phyloP scores from a whole-genome alignment of 768 basidiomycete genomes.

The Xerocomus potaroensis region DNA sequence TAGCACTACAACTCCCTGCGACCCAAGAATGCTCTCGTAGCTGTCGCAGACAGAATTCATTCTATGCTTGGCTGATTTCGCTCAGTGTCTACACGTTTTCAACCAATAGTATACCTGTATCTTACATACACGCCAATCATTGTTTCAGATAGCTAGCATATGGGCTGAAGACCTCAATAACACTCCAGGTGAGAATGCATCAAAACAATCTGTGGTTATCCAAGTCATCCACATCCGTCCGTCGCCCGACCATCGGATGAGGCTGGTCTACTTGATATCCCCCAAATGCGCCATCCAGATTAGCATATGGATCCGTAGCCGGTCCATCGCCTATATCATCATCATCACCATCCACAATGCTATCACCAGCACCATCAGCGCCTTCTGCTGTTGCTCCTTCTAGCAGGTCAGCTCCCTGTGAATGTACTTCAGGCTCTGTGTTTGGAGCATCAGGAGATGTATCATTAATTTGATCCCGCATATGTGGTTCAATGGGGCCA shows the following conservation, averaged over 20 bases:
- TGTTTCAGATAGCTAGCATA: conserved; percentile 3
- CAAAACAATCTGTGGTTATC: conserved; percentile 65
- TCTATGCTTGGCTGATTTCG: conserved; percentile 25
- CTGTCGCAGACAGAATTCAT: conserved; percentile 31
- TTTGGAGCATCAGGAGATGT: conserved; percentile 23
- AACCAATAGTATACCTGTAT: background rate
- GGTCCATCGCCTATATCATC: conserved; percentile 33
- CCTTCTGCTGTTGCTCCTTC: conserved; percentile 6
- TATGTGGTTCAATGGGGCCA: conserved; percentile 33
- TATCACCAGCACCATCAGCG: conserved; percentile 6
- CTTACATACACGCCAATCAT: conserved; percentile 7
- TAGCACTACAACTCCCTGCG: conserved; percentile 89
- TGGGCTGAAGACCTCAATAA: background rate
- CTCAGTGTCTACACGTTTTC: background rate
- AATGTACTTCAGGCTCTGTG: conserved; percentile 31
- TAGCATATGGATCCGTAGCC: conserved; percentile 73
- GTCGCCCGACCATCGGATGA: conserved; percentile 47
- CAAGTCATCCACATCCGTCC: conserved; percentile 43
- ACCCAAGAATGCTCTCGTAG: conserved; percentile 39
- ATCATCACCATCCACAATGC: conserved; percentile 22
- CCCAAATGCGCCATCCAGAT: conserved; percentile 72
- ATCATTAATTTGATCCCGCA: conserved; percentile 26
- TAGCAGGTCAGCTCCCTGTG: conserved; percentile 18
- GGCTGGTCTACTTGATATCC: conserved; percentile 73
- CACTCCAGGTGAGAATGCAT: background rate